Conservation (phyloP, 495 filamentous ascomycete genomes). For the Penicillium diatomitis region DNA sequence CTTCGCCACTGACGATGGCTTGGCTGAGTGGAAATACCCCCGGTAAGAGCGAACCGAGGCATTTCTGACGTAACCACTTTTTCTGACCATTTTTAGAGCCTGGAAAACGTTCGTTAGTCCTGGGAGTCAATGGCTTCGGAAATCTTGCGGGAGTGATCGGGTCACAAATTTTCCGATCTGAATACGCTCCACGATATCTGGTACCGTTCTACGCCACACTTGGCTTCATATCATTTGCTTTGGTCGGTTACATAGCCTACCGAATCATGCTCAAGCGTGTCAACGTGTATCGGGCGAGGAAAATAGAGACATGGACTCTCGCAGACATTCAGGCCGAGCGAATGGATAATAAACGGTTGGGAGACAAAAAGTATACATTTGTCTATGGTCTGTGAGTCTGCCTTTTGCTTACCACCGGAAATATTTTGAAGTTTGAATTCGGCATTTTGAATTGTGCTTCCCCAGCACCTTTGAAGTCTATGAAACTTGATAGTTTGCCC, state of each 20-base stretch:
- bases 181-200: slow-evolving; percentile 33
- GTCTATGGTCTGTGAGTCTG: slow-evolving; percentile 6
- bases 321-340: slow-evolving; percentile 9
- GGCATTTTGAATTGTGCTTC: no score
- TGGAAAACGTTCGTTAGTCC: slow-evolving; percentile 43
- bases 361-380: slow-evolving; percentile 11
- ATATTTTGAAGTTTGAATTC: no score
- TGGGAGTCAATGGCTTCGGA: slow-evolving; percentile 53
- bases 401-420: no score
- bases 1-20: slow-evolving; percentile 46
- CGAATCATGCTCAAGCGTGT: slow-evolving; percentile 15
- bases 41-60: slow-evolving; percentile 5
- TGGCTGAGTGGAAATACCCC: slow-evolving; percentile 49
- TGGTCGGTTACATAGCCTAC: slow-evolving; percentile 33
- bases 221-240: slow-evolving; percentile 27
- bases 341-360: neutral
- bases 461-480: no score
- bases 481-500: no score
- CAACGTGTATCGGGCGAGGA: slow-evolving; percentile 13
- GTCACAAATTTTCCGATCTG: slow-evolving; percentile 26
- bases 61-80: neutral
- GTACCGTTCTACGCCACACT: slow-evolving; percentile 37
- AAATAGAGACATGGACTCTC: slow-evolving; percentile 3
- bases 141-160: slow-evolving; percentile 48
- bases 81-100: slow-evolving; percentile 9